Percentiles rank a stretch among this genome's conserved stretches.
Conservation (phyloP, 2,329 filamentous ascomycete genomes). For the Coniochaeta pulveracea region DNA sequence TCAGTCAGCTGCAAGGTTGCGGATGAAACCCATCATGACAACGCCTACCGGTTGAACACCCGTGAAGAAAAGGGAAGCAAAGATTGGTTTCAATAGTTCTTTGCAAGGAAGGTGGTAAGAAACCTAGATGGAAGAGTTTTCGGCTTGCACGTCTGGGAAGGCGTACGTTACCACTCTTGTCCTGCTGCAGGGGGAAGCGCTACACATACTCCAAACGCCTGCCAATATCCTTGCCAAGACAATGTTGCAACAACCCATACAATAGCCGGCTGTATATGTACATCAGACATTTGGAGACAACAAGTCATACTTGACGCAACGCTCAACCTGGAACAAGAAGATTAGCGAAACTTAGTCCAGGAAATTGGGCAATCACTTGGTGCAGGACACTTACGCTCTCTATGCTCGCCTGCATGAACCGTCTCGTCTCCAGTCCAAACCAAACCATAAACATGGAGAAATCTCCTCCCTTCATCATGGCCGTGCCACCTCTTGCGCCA, state of each 20-base stretch:
- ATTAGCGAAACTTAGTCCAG: slow-evolving; percentile 1
- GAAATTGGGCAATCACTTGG: no score
- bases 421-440: slow-evolving; percentile 79
- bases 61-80: no score
- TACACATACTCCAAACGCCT: neutral
- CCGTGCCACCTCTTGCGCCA: slow-evolving; percentile 62
- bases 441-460: slow-evolving; percentile 84
- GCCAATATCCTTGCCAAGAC: neutral
- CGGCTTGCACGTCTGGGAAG: neutral
- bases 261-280: neutral
- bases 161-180: neutral
- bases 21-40: no score
- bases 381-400: slow-evolving; percentile 56
- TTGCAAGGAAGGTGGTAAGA: neutral
- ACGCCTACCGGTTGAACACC: no score
- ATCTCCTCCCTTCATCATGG: slow-evolving; percentile 61
- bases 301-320: slow-evolving; percentile 77
- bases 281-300: slow-evolving; percentile 68
- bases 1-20: no score
- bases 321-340: slow-evolving; percentile 48
- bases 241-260: neutral
- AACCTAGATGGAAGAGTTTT: neutral
- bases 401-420: slow-evolving; percentile 80
- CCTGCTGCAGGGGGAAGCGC: neutral
- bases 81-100: no score